These are phyloP conservation scores for Cydonia oblonga DNA, from an alignment of 331 rosid genomes.

Conservation along the genomic window DNA sequence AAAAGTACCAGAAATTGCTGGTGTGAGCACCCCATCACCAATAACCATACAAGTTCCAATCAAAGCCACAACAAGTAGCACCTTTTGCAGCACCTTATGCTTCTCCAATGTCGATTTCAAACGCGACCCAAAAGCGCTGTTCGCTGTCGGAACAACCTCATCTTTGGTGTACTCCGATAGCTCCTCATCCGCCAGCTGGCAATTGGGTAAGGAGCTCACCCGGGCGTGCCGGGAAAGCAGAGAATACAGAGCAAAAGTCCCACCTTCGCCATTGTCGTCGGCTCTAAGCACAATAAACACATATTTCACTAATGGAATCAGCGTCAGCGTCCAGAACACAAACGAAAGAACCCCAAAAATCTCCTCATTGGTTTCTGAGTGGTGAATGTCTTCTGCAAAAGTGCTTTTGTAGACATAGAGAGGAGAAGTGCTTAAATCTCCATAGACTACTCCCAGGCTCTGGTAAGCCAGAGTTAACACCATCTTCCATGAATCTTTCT, in stretches of 20 bases:
- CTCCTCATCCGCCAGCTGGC: constrained; percentile 87
- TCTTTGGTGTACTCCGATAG: constrained; percentile 66
- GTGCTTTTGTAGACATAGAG: constrained; percentile 82
- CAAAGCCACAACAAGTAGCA: constrained; percentile 78
- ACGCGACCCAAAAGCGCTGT: constrained; percentile 37
- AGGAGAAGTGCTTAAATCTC: constrained; percentile 92
- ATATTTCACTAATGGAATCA: constrained; percentile 72
- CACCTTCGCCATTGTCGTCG: constrained; percentile 96
- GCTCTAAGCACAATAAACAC: constrained; percentile 92
- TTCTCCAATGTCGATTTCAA: constrained; percentile 75
- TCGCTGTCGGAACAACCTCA: constrained; percentile 18
- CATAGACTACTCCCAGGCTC: constrained; percentile 94
- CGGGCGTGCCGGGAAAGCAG: constrained; percentile 78
- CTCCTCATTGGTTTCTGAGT: constrained; percentile 91
- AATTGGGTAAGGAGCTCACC: constrained; percentile 72
- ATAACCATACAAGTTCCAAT: constrained; percentile 98
- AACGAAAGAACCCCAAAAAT: constrained; percentile 84
- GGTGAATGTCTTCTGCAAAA: constrained; percentile 81
- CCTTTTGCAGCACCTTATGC: constrained; percentile 53
- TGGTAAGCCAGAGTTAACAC: constrained; percentile 76
- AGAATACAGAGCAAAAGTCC: constrained; percentile 90
- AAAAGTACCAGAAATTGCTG: constrained; percentile 88
- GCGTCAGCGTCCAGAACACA: constrained; percentile 89
- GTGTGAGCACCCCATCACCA: constrained; percentile 98
- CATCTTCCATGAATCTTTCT: constrained; percentile 88